These are phyloP conservation scores for Globisporangium canariense DNA, from an alignment of 352 stramenopile species.

Conservation along the genomic window DNA sequence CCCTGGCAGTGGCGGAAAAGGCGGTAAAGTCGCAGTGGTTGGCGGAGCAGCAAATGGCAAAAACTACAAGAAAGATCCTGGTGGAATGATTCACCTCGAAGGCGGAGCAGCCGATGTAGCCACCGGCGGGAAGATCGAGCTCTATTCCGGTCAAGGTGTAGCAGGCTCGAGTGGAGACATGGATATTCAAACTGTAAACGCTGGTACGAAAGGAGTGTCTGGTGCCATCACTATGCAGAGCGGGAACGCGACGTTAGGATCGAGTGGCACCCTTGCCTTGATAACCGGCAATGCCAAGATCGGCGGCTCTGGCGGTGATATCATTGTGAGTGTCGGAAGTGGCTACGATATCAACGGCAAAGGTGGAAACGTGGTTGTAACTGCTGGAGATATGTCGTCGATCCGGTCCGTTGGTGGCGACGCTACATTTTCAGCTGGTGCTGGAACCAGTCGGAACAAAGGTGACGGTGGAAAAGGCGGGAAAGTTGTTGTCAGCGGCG, in stretches of 20 bases:
- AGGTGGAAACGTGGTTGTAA: slow-evolving; percentile 79
- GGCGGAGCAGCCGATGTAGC: slow-evolving; percentile 43
- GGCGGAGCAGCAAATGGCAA: slow-evolving; percentile 55
- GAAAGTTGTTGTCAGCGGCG: slow-evolving; percentile 48
- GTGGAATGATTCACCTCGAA: slow-evolving; percentile 60
- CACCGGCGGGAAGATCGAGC: slow-evolving; percentile 60
- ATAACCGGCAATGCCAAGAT: slow-evolving; percentile 69
- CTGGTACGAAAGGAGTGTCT: slow-evolving; percentile 75
- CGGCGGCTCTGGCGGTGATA: slow-evolving; percentile 64
- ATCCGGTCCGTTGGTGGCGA: slow-evolving; percentile 43
- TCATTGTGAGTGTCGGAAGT: slow-evolving; percentile 73
- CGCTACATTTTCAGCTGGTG: slow-evolving; percentile 46
- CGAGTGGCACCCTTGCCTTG: slow-evolving; percentile 72
- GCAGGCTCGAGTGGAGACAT: slow-evolving; percentile 68
- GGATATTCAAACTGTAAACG: slow-evolving; percentile 54
- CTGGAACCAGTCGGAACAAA: slow-evolving; percentile 38
- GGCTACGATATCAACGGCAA: slow-evolving; percentile 75
- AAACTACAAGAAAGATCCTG: slow-evolving; percentile 37
- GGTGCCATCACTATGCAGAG: slow-evolving; percentile 70
- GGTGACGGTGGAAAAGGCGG: slow-evolving; percentile 56
- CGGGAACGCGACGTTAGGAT: slow-evolving; percentile 60
- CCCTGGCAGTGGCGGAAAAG: slow-evolving; percentile 53
- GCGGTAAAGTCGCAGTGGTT: slow-evolving; percentile 46
- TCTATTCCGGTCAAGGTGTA: slow-evolving; percentile 44
- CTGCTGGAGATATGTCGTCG: slow-evolving; percentile 50